Evolutionary conservation across 106 monocot genomes (phyloP).

Genomic region (Acorus calamus): DNA sequence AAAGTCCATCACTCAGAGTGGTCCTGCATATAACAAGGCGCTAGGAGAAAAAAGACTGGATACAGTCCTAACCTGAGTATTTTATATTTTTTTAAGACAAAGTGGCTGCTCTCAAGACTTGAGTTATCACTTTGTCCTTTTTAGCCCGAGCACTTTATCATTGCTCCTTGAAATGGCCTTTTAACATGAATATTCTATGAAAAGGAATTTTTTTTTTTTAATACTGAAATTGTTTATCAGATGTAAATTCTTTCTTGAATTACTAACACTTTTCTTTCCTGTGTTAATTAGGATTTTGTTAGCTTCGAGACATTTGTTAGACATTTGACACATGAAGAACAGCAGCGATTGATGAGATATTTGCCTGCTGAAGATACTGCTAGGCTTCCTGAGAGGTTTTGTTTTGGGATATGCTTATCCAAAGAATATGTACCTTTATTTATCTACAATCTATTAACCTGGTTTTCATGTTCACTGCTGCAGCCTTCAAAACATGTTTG

Average conservation of each 20-base stretch:
- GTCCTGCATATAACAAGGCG: too few species aligned
- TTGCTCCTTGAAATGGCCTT: too few species aligned
- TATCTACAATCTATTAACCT: background rate
- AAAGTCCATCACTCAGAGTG: too few species aligned
- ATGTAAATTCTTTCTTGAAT: too few species aligned
- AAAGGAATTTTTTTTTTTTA: too few species aligned
- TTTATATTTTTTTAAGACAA: too few species aligned
- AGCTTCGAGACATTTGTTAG: slow-evolving; percentile 45
- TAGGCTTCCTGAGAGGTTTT: slow-evolving; percentile 50
- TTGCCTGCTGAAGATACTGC: slow-evolving; percentile 54
- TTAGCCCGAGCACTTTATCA: too few species aligned
- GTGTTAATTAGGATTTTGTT: slow-evolving; percentile 40
- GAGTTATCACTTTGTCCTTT: too few species aligned
- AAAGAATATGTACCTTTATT: background rate
- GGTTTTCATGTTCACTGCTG: slow-evolving; percentile 5
- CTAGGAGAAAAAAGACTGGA: slow-evolving; percentile 14
- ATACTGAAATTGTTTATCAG: too few species aligned
- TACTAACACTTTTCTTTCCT: too few species aligned
- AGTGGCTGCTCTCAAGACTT: too few species aligned
- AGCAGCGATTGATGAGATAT: slow-evolving; percentile 45
- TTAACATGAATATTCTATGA: too few species aligned
- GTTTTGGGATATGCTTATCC: background rate
- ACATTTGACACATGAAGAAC: slow-evolving; percentile 53
- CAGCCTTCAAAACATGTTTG: slow-evolving; percentile 75
- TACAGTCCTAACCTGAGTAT: slow-evolving; percentile 1